phyloP scores from a whole-genome alignment of 768 basidiomycete species.

The Termitomyces heimii region DNA sequence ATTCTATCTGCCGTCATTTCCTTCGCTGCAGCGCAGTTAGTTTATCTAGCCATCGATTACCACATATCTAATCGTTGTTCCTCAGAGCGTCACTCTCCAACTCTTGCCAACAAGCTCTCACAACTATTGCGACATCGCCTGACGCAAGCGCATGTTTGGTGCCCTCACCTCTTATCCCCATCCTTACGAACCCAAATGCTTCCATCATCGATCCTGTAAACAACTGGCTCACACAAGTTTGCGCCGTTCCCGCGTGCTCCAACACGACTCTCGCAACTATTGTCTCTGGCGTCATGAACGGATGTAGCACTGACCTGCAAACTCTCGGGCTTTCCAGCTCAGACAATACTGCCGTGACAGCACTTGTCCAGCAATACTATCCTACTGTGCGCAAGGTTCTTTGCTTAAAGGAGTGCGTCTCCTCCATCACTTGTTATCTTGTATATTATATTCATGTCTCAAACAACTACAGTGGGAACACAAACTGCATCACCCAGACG shows the following conservation, averaged over 20 bases:
- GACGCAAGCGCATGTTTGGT: slow-evolving; percentile 47
- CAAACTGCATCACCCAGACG: slow-evolving; percentile 50
- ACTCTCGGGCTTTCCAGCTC: slow-evolving; percentile 19
- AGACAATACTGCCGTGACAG: slow-evolving; percentile 16
- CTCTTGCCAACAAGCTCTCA: slow-evolving; percentile 42
- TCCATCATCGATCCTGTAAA: slow-evolving; percentile 42
- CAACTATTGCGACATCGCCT: slow-evolving; percentile 33
- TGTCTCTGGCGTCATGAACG: slow-evolving; percentile 44
- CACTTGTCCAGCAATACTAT: slow-evolving; percentile 46
- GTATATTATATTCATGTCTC: neutral
- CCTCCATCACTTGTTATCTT: neutral
- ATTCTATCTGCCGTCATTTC: slow-evolving; percentile 12
- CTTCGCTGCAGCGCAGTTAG: slow-evolving; percentile 13
- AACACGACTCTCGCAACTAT: slow-evolving; percentile 54
- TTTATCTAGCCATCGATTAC: neutral
- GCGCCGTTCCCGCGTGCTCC: slow-evolving; percentile 44
- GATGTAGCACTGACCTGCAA: slow-evolving; percentile 36
- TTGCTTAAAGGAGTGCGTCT: slow-evolving; percentile 63
- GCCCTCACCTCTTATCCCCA: slow-evolving; percentile 34
- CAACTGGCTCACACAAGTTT: slow-evolving; percentile 56
- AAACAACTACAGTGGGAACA: slow-evolving; percentile 22
- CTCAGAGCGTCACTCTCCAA: slow-evolving; percentile 29
- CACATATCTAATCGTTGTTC: neutral
- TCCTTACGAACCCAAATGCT: slow-evolving; percentile 26
- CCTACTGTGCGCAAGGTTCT: slow-evolving; percentile 47